Conservation (phyloP, 148 eudicot genomes). For the Salicornia ramosissima region DNA sequence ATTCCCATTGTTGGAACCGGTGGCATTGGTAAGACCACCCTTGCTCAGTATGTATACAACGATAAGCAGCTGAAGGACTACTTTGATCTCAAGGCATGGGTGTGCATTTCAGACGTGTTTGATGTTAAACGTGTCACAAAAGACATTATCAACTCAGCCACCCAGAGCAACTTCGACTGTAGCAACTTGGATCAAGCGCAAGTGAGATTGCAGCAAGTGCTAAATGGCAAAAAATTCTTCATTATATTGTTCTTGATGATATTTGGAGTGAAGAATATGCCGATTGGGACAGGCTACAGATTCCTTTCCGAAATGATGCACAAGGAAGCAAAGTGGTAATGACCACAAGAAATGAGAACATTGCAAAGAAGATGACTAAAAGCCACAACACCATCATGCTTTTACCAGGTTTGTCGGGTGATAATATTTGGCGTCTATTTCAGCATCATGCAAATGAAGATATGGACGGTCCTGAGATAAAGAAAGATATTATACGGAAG, state of each 20-base stretch:
- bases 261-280: neutral
- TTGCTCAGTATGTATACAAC: neutral
- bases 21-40: neutral
- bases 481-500: neutral
- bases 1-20: neutral
- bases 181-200: neutral
- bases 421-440: conserved; percentile 11
- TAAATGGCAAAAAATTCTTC: neutral
- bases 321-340: neutral
- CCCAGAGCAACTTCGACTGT: neutral
- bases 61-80: neutral
- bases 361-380: neutral
- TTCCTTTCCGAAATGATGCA: neutral
- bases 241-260: neutral
- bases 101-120: neutral
- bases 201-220: neutral
- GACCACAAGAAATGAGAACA: neutral
- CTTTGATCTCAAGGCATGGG: neutral
- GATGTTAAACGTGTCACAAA: neutral
- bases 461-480: neutral
- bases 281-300: neutral
- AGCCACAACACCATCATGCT: neutral
- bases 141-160: neutral
- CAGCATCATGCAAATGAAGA: neutral
- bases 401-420: neutral